Evolutionary conservation across 805 yeast species (phyloP).

Genomic region (Zygoascus tannicola): DNA sequence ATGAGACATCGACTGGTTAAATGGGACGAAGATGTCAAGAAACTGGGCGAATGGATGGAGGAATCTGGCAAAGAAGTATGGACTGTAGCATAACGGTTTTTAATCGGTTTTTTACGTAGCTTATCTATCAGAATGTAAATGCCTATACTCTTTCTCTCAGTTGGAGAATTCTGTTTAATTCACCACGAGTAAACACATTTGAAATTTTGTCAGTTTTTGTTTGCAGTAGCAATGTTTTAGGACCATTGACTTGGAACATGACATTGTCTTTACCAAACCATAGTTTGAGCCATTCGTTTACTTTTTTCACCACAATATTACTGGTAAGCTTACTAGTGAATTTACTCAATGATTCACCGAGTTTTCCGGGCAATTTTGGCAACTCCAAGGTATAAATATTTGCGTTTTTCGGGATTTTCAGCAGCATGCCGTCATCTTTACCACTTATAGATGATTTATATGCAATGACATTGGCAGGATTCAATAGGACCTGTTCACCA

Average conservation of each 20-base stretch:
- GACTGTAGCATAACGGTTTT: conserved; percentile 32
- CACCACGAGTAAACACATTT: not conserved
- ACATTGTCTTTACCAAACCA: conserved; percentile 18
- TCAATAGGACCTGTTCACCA: conserved; percentile 32
- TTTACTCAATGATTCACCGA: not conserved
- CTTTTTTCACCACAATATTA: not conserved
- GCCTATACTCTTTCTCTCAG: not conserved
- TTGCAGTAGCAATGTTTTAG: conserved; percentile 24
- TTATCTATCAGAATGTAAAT: not conserved
- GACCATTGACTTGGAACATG: conserved; percentile 21
- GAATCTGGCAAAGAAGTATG: conserved; percentile 55
- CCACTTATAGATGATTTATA: conserved; percentile 17
- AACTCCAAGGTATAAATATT: conserved; percentile 1
- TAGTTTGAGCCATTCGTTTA: not conserved
- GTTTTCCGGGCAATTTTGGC: not conserved
- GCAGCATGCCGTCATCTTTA: conserved; percentile 11
- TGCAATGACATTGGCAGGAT: conserved; percentile 37
- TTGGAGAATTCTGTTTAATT: not conserved
- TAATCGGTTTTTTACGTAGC: not conserved
- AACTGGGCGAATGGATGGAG: conserved; percentile 53
- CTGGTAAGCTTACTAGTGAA: not conserved
- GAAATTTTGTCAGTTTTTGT: conserved; percentile 12
- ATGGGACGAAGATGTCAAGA: conserved; percentile 73
- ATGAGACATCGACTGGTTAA: conserved; percentile 64
- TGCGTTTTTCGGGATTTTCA: conserved; percentile 10